Evolutionary conservation across 179 eudicot genomes (phyloP).

Genomic region (Spinacia oleracea): DNA sequence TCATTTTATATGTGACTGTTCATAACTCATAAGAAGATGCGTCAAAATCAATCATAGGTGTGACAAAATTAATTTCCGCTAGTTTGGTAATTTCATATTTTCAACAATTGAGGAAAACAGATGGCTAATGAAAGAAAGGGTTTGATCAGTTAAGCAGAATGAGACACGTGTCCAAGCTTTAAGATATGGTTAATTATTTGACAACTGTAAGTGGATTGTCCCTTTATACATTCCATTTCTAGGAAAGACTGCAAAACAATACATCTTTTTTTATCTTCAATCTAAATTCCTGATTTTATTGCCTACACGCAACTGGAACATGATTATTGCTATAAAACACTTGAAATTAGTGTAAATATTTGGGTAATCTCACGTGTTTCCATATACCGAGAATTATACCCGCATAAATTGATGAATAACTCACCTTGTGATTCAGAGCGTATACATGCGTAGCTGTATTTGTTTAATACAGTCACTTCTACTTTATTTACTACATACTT

Average conservation of each 20-base stretch:
- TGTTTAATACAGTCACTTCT: too few relatives aligned
- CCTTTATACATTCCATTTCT: background rate
- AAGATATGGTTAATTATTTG: constrained; percentile 14
- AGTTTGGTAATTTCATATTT: constrained; percentile 12
- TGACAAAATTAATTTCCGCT: background rate
- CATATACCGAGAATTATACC: too few relatives aligned
- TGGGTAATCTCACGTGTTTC: too few relatives aligned
- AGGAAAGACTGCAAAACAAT: background rate
- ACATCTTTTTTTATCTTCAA: background rate
- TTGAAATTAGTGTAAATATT: too few relatives aligned
- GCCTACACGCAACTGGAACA: constrained; percentile 3
- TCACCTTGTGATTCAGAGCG: too few relatives aligned
- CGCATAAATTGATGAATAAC: too few relatives aligned
- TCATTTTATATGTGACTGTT: too few relatives aligned
- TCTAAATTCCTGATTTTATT: background rate
- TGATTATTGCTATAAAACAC: too few relatives aligned
- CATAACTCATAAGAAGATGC: too few relatives aligned
- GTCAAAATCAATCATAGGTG: too few relatives aligned
- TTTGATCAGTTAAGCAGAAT: constrained; percentile 7
- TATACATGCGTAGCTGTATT: too few relatives aligned
- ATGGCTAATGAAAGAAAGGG: constrained; percentile 4
- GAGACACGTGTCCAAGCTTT: constrained; percentile 2
- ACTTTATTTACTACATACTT: too few relatives aligned
- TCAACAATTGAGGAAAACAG: background rate
- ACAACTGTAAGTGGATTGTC: constrained; percentile 15